phyloP scores from a whole-genome alignment of 148 eudicot species.

The Oxyria digyna region DNA sequence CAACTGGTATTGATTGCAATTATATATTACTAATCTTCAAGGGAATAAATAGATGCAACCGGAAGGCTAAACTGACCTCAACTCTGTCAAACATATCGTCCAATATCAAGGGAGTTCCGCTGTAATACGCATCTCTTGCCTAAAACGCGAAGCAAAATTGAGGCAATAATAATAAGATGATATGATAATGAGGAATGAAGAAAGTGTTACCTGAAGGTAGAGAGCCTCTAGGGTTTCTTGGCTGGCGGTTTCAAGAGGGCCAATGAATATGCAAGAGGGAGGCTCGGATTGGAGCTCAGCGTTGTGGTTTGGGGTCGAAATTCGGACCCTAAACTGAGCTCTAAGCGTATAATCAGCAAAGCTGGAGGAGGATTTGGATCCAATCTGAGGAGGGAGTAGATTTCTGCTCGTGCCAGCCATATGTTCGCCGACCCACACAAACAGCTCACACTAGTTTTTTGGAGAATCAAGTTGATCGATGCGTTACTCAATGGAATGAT shows the following conservation, averaged over 20 bases:
- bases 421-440: neutral
- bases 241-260: conserved; percentile 72
- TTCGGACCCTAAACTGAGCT: conserved; percentile 25
- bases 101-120: conserved; percentile 76
- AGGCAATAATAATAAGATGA: neutral
- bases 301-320: conserved; percentile 18
- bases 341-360: conserved; percentile 18
- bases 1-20: conserved; percentile 33
- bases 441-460: too few relatives aligned
- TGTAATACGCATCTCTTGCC: conserved; percentile 87
- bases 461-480: too few relatives aligned
- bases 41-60: neutral
- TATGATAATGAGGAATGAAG: too few relatives aligned
- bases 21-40: neutral
- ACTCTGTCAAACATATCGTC: conserved; percentile 98
- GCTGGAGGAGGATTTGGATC: conserved; percentile 17
- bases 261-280: conserved; percentile 80
- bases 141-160: conserved; percentile 10
- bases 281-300: conserved; percentile 32
- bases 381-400: conserved; percentile 21
- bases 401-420: conserved; percentile 33
- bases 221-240: conserved; percentile 94
- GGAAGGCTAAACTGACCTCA: conserved; percentile 37
- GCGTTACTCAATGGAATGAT: too few relatives aligned
- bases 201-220: conserved; percentile 81